phyloP scores from a whole-genome alignment of 73 alveolate genomes.

The Tetrahymena thermophila region DNA sequence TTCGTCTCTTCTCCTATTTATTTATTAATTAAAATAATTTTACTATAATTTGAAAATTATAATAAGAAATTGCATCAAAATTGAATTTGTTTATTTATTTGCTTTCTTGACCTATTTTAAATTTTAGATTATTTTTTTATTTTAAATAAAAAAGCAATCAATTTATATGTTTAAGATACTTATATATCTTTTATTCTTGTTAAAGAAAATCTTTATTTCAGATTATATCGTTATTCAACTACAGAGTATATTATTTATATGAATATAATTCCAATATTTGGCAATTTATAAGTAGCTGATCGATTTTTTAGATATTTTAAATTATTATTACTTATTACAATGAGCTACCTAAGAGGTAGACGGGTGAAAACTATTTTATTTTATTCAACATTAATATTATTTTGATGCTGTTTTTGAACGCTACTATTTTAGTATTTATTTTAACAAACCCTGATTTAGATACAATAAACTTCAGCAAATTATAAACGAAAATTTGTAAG shows the following conservation, averaged over 20 bases:
- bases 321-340: too few relatives aligned
- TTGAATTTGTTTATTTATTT: neutral
- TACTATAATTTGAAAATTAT: too few relatives aligned
- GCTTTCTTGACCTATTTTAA: neutral
- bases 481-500: neutral
- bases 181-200: neutral
- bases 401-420: neutral
- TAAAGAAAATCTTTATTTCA: neutral
- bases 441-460: neutral
- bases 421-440: neutral
- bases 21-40: neutral
- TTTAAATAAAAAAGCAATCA: neutral
- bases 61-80: neutral
- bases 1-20: neutral
- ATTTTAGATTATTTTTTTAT: neutral
- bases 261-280: too few relatives aligned
- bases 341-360: neutral
- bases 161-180: neutral
- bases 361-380: too few relatives aligned
- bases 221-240: neutral
- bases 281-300: too few relatives aligned
- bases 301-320: too few relatives aligned
- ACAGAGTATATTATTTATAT: neutral
- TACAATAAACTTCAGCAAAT: neutral
- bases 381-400: too few relatives aligned